A percentile compares a stretch with the other conserved stretches of the same genome.
These are phyloP conservation scores for Ceratobasidium papillatum DNA, from an alignment of 1,284 basidiomycete genomes.

Conservation along the genomic window DNA sequence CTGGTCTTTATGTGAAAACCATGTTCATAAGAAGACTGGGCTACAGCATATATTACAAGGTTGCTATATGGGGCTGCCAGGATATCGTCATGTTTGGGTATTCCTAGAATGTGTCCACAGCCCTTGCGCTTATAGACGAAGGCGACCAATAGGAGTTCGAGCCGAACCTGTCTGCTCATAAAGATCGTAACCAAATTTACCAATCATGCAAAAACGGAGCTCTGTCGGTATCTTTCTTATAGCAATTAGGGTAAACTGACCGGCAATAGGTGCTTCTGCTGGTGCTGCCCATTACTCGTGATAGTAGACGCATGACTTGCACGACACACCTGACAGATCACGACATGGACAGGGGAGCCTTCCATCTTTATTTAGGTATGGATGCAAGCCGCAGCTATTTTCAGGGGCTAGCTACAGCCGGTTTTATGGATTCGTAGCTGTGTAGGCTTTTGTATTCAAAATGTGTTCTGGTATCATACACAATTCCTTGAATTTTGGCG, in stretches of 20 bases:
- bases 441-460: too few species aligned
- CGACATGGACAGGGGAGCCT: not conserved
- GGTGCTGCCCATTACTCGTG: not conserved
- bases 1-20: not conserved
- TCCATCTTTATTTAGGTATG: not conserved
- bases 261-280: not conserved
- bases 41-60: not conserved
- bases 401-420: too few species aligned
- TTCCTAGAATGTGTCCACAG: not conserved
- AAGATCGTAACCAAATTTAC: not conserved
- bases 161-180: not conserved
- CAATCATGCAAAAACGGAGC: not conserved
- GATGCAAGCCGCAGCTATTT: not conserved
- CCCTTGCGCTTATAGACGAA: not conserved
- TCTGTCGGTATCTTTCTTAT: slow-evolving; percentile 16
- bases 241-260: not conserved
- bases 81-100: not conserved
- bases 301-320: not conserved
- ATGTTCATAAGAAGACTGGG: not conserved
- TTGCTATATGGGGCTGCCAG: not conserved
- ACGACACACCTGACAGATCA: not conserved
- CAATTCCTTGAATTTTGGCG: too few species aligned
- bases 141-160: not conserved
- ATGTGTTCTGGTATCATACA: too few species aligned
- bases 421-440: too few species aligned